These are phyloP conservation scores for Zymoseptoria ardabiliae DNA, from an alignment of 2,329 filamentous ascomycete genomes.

Conservation along the genomic window DNA sequence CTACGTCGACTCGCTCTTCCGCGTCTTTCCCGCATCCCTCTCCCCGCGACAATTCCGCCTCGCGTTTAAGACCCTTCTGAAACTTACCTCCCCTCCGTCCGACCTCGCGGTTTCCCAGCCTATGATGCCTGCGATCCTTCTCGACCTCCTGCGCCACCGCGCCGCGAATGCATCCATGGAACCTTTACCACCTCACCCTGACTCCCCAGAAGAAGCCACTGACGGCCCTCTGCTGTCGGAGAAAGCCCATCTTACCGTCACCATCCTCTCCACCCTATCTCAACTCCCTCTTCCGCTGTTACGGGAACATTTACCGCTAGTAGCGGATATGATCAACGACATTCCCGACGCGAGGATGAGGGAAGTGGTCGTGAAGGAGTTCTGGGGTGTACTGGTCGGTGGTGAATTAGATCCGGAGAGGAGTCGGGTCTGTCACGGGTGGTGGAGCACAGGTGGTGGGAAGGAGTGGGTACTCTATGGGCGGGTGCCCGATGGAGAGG, in stretches of 20 bases:
- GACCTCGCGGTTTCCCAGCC: conserved; percentile 65
- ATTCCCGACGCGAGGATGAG: conserved; percentile 57
- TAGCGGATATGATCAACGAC: conserved; percentile 59
- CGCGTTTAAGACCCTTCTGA: conserved; percentile 78
- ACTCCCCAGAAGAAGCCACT: conserved; percentile 22
- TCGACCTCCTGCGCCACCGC: conserved; percentile 69
- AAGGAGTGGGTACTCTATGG: conserved; percentile 50
- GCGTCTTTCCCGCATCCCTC: conserved; percentile 68
- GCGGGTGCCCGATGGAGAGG: conserved; percentile 19
- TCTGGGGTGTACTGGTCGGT: conserved; percentile 68
- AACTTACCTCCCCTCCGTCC: conserved; percentile 73
- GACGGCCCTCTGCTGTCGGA: conserved; percentile 52
- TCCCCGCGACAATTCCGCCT: conserved; percentile 81
- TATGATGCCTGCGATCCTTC: conserved; percentile 67
- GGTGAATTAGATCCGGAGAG: conserved; percentile 87
- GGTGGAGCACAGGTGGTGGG: conserved; percentile 69
- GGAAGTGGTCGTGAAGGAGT: conserved; percentile 58
- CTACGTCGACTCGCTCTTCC: conserved; percentile 75
- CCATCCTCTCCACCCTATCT: conserved; percentile 71
- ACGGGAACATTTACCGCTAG: conserved; percentile 72
- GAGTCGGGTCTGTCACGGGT: conserved; percentile 68
- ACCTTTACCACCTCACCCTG: conserved; percentile 34
- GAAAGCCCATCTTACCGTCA: conserved; percentile 67
- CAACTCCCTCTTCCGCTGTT: conserved; percentile 62
- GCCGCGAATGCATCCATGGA: conserved; percentile 48